Conservation (phyloP, 176 grass and related monocot species). For the Carex littledalei region DNA sequence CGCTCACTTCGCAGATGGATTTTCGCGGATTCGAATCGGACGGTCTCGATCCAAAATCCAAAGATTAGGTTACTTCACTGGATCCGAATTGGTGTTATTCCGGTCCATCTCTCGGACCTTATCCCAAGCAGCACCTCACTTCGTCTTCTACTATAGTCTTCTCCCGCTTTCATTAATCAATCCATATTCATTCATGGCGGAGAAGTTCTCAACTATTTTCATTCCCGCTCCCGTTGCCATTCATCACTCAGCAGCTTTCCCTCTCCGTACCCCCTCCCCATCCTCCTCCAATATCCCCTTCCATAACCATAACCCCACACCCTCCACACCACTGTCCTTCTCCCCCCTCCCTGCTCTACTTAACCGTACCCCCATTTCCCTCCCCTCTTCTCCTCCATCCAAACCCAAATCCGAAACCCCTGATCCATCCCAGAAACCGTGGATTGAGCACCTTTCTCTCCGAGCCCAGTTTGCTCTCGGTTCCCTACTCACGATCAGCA, state of each 20-base stretch:
- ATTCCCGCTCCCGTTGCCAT: conserved; percentile 27
- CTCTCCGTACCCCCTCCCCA: neutral
- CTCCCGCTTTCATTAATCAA: neutral
- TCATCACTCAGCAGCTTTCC: conserved; percentile 26
- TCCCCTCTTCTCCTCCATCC: conserved; percentile 21
- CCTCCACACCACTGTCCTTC: conserved; percentile 38
- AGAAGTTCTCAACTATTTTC: conserved; percentile 23
- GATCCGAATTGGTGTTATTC: too few relatives aligned
- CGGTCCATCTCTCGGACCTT: too few relatives aligned
- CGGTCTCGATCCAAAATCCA: too few relatives aligned
- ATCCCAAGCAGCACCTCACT: too few relatives aligned
- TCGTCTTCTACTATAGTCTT: neutral
- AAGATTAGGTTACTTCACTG: too few relatives aligned
- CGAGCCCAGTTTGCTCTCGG: conserved; percentile 48
- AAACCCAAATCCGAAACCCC: neutral
- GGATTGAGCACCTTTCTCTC: conserved; percentile 37
- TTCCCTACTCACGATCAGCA: conserved; percentile 19
- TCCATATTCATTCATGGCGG: conserved; percentile 37
- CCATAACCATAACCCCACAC: conserved; percentile 28
- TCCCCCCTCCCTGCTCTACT: conserved; percentile 23
- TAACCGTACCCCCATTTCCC: conserved; percentile 27
- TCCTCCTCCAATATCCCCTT: neutral
- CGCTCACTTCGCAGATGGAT: too few relatives aligned
- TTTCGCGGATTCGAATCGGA: too few relatives aligned
- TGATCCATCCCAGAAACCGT: neutral